These are phyloP conservation scores for Entonaema liquescens DNA, from an alignment of 495 filamentous ascomycete genomes.

Conservation along the genomic window DNA sequence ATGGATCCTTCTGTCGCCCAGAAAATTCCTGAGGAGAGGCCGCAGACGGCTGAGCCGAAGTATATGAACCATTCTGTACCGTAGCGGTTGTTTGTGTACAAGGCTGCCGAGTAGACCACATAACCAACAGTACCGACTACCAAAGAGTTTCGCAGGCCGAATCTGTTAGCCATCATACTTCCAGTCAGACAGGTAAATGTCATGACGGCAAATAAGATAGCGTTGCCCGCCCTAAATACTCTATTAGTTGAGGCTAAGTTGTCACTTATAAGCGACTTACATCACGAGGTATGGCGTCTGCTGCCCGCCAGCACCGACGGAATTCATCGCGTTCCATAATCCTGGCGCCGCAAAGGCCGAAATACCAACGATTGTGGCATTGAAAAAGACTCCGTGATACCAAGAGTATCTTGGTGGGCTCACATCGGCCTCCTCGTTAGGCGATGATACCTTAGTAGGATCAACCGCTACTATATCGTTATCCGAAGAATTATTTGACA, in stretches of 20 bases:
- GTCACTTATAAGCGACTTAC: neutral
- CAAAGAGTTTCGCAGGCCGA: slow-evolving; percentile 11
- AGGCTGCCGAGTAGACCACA: slow-evolving; percentile 8
- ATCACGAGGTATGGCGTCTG: slow-evolving; percentile 15
- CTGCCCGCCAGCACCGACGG: slow-evolving; percentile 13
- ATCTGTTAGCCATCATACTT: slow-evolving; percentile 15
- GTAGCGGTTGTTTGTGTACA: slow-evolving; percentile 8
- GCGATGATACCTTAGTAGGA: neutral
- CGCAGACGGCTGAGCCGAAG: slow-evolving; percentile 14
- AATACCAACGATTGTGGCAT: slow-evolving; percentile 20
- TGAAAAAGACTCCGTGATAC: slow-evolving; percentile 21
- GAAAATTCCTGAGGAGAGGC: slow-evolving; percentile 9
- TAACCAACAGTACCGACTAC: slow-evolving; percentile 12
- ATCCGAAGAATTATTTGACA: neutral
- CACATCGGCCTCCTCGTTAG: neutral
- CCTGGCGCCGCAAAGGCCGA: slow-evolving; percentile 15
- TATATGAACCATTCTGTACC: slow-evolving; percentile 21
- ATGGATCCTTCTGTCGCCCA: slow-evolving; percentile 20
- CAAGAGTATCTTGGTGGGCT: slow-evolving; percentile 1
- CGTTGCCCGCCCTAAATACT: slow-evolving; percentile 9
- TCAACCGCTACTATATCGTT: neutral
- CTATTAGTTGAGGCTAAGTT: neutral
- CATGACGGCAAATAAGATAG: slow-evolving; percentile 19
- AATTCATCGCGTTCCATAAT: slow-evolving; percentile 27
- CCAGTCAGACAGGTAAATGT: slow-evolving; percentile 13